A percentile compares a stretch with the other conserved stretches of the same genome.
phyloP scores from a whole-genome alignment of 1,284 basidiomycete species.

The Boletus smithii region DNA sequence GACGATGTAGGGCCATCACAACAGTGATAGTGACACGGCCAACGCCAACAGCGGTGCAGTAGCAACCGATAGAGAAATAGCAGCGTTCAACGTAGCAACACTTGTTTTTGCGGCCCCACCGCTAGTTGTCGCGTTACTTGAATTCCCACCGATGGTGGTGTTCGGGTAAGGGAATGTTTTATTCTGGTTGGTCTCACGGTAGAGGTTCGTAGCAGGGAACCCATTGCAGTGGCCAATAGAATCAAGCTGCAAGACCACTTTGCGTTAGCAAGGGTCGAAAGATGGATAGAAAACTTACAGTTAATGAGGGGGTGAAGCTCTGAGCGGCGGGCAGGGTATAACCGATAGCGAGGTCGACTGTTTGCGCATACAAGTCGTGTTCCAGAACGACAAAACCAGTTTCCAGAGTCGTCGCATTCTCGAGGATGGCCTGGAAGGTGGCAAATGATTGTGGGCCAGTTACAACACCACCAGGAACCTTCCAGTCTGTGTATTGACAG shows the following conservation, averaged over 20 bases:
- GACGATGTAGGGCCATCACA: slow-evolving; percentile 2
- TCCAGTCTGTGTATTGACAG: slow-evolving; percentile 60
- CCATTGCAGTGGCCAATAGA: slow-evolving; percentile 63
- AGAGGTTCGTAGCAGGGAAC: slow-evolving; percentile 54
- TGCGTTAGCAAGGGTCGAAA: not conserved
- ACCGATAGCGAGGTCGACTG: slow-evolving; percentile 84
- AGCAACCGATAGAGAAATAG: slow-evolving; percentile 13
- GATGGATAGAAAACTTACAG: slow-evolving; percentile 37
- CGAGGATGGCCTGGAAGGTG: slow-evolving; percentile 61
- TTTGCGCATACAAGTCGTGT: slow-evolving; percentile 83
- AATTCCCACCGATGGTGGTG: slow-evolving; percentile 13
- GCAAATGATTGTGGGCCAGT: slow-evolving; percentile 53
- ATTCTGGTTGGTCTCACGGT: slow-evolving; percentile 63
- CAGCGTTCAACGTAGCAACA: slow-evolving; percentile 12
- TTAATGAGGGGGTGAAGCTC: slow-evolving; percentile 57
- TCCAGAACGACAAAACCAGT: slow-evolving; percentile 85
- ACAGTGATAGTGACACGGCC: slow-evolving; percentile 14
- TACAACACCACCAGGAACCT: slow-evolving; percentile 69
- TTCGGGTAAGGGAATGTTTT: slow-evolving; percentile 51
- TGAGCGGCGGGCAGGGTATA: slow-evolving; percentile 78
- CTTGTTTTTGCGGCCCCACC: slow-evolving; percentile 2
- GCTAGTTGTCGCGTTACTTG: not conserved
- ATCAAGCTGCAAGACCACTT: slow-evolving; percentile 43
- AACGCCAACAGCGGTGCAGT: slow-evolving; percentile 16
- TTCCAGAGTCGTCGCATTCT: slow-evolving; percentile 53